Evolutionary conservation across 2,329 filamentous ascomycete genomes (phyloP), one percentile per base, ranked within the genome.

Genomic region (Scortechinia acanthostroma): DNA sequence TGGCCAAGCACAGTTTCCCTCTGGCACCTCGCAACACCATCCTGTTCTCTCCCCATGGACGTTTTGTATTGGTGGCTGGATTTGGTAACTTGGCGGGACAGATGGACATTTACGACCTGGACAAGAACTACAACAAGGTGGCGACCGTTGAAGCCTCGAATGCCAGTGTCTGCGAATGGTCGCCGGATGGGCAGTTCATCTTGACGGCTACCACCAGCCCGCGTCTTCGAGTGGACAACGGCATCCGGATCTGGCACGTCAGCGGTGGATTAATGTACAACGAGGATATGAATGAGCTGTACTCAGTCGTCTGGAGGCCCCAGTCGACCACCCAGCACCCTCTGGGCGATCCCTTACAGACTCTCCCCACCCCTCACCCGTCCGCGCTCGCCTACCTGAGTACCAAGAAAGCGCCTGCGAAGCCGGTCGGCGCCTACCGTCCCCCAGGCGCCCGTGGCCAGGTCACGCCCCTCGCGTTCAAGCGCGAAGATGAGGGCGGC

Each of bases 141-240:
- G 85, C 82, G 67, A 96, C 91, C 42, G 93, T 98, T 53, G 89
- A 97, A 68, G 91, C 89, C 46, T 88, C 90, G 58, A 98, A 95
- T 65, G 88, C 93, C 44, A 96, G 90, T 59, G 86, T 96, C 50
- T 98, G 93, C 70, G 84, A 93, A 60, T 98, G 93, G 93, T 95
- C 90, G 57, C 90, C 93, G 4, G 93, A 98, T 63, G 94, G 91
- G 56, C 88, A 86, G 58, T 93, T 91, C 63, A 91, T 98, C 60
- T 77, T 98, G 71, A 97, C 93, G 35, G 93, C 93, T n/a, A 98
- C 91, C 17, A 97, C 91, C 14, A 96, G 90, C 53, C 93, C 93
- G 3, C 85, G 93, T 51, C 79, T 98, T 47, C 86, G 93, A 53
- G 93, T 98, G 37, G 93, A 98, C 70, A 98, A 98, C 57, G 93